These are phyloP conservation scores for Solanum arcanum DNA, from an alignment of 257 asterid genomes.

Conservation along the genomic window DNA sequence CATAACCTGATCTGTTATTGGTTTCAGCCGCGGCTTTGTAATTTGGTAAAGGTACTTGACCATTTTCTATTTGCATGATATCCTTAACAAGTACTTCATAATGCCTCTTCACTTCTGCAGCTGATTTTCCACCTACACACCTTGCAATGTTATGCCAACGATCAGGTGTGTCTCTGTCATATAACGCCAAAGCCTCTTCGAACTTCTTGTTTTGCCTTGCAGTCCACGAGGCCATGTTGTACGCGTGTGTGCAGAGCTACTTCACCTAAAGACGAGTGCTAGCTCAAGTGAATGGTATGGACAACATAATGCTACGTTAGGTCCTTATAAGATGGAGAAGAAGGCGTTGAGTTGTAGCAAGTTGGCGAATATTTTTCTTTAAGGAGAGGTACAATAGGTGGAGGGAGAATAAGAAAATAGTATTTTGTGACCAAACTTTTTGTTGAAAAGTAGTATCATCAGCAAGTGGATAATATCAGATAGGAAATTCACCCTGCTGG, in stretches of 20 bases:
- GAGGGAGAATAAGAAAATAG: constrained; percentile 6
- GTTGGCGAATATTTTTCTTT: constrained; percentile 28
- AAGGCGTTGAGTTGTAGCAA: constrained; percentile 21
- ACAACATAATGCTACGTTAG: constrained; percentile 3
- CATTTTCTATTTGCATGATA: constrained; percentile 26
- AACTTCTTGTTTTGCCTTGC: constrained; percentile 37
- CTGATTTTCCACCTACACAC: constrained; percentile 30
- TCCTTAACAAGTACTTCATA: constrained; percentile 29
- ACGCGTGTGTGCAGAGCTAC: neutral
- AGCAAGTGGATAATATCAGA: constrained; percentile 30
- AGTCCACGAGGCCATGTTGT: constrained; percentile 45
- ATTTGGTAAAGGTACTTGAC: constrained; percentile 23
- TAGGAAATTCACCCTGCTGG: constrained; percentile 33
- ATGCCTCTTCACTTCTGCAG: constrained; percentile 30
- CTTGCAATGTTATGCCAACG: constrained; percentile 37
- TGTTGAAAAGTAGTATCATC: constrained; percentile 22
- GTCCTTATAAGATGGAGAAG: neutral
- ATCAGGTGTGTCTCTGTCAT: constrained; percentile 36
- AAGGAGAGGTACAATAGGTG: neutral
- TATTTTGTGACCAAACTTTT: constrained; percentile 1
- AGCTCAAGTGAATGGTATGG: constrained; percentile 16
- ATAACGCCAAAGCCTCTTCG: constrained; percentile 33
- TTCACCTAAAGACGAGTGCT: constrained; percentile 14
- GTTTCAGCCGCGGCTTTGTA: constrained; percentile 10
- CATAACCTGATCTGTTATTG: constrained; percentile 7